Conservation (phyloP, 2,329 filamentous ascomycete genomes). For the Monosporascus cannonballus region DNA sequence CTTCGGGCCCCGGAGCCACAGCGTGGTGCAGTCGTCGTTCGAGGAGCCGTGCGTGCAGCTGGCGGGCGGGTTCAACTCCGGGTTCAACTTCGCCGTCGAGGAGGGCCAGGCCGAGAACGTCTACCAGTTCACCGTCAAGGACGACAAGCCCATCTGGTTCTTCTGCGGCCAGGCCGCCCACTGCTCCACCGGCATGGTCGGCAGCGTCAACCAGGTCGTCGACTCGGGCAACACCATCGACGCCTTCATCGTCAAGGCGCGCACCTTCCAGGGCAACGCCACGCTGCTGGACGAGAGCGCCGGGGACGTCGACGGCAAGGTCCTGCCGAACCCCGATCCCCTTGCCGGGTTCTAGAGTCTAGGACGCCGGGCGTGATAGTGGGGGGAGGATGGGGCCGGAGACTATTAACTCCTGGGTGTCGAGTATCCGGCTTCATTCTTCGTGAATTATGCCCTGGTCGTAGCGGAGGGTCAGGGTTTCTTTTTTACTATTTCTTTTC, state of each 20-base stretch:
- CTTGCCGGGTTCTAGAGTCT: too few relatives aligned
- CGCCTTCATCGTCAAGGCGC: background rate
- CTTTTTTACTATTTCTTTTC: too few relatives aligned
- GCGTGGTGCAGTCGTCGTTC: conserved; percentile 37
- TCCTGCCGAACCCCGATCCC: too few relatives aligned
- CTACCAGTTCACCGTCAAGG: conserved; percentile 38
- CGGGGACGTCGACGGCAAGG: background rate
- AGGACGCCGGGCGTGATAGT: too few relatives aligned
- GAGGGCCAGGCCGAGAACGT: conserved; percentile 32
- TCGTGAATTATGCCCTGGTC: too few relatives aligned
- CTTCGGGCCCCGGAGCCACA: conserved; percentile 47
- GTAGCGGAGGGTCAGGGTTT: too few relatives aligned
- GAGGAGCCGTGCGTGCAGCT: conserved; percentile 30
- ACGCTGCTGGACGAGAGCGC: background rate
- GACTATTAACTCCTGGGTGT: too few relatives aligned
- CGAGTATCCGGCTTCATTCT: too few relatives aligned
- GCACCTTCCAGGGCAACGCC: background rate
- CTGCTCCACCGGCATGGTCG: conserved; percentile 44
- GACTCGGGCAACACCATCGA: background rate
- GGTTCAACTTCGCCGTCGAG: conserved; percentile 35
- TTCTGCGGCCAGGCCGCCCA: conserved; percentile 40
- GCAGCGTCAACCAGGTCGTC: conserved; percentile 41
- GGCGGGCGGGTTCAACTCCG: conserved; percentile 36
- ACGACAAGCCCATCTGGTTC: conserved; percentile 37
- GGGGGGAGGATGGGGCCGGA: too few relatives aligned